Evolutionary conservation across 495 filamentous ascomycete genomes (phyloP).

Genomic region (Lophiotrema nucula): DNA sequence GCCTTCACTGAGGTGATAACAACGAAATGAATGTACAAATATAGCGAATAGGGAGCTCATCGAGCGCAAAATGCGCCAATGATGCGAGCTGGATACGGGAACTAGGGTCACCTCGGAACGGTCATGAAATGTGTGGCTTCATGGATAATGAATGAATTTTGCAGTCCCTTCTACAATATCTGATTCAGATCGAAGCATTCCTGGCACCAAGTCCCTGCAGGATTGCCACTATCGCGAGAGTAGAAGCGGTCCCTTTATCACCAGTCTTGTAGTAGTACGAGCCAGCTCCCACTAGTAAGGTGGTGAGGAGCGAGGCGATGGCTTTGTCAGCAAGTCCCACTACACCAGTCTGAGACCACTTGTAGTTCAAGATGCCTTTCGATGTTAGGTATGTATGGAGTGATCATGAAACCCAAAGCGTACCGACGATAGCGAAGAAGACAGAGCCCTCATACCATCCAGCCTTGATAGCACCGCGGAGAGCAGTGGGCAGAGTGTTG

Average conservation of each 20-base stretch:
- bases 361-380: conserved; percentile 29
- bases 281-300: conserved; percentile 17
- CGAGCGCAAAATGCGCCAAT: no score
- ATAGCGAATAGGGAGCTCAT: no score
- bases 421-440: conserved; percentile 30
- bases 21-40: no score
- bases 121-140: no score
- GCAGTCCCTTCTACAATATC: no score
- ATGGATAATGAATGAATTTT: neutral
- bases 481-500: conserved; percentile 10
- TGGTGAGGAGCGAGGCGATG: conserved; percentile 20
- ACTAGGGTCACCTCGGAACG: no score
- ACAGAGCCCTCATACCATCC: conserved; percentile 33
- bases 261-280: conserved; percentile 17
- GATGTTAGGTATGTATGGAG: neutral
- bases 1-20: no score
- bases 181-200: conserved; percentile 11
- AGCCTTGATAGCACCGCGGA: conserved; percentile 12
- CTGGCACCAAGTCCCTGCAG: conserved; percentile 19
- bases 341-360: conserved; percentile 25
- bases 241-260: conserved; percentile 16
- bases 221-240: conserved; percentile 9
- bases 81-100: no score
- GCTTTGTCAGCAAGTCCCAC: conserved; percentile 13
- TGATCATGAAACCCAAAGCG: neutral